Conservation (phyloP, 2,329 filamentous ascomycete species). For the Venturia nashicola region DNA sequence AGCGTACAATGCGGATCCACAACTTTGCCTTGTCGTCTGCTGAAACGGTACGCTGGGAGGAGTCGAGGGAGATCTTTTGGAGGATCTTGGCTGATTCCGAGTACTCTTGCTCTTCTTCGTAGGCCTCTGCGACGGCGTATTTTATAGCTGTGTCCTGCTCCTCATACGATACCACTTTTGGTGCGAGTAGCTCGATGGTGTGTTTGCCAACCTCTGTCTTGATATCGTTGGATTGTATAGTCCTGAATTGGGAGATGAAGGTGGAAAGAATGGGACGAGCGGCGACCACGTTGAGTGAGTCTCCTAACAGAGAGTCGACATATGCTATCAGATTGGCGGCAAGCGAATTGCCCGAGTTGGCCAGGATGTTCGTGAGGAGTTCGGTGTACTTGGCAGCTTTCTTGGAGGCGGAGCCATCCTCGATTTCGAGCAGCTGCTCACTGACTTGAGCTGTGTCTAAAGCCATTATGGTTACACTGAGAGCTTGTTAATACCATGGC, state of each 20-base stretch:
- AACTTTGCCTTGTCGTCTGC: conserved; percentile 71
- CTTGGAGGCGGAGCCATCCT: conserved; percentile 33
- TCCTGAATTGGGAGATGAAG: conserved; percentile 52
- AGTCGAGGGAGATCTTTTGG: conserved; percentile 77
- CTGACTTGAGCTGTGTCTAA: conserved; percentile 27
- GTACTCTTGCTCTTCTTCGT: conserved; percentile 75
- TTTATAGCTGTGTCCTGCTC: conserved; percentile 74
- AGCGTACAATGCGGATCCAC: conserved; percentile 89
- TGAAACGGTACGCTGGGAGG: conserved; percentile 70
- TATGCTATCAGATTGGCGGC: conserved; percentile 55
- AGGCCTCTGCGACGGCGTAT: conserved; percentile 68
- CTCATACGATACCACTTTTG: conserved; percentile 63
- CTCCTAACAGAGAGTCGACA: conserved; percentile 53
- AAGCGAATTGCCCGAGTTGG: conserved; percentile 32
- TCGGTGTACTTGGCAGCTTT: conserved; percentile 45
- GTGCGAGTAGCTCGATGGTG: conserved; percentile 54
- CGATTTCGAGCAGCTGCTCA: conserved; percentile 36
- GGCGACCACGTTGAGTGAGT: conserved; percentile 63
- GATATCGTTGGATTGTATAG: conserved; percentile 48
- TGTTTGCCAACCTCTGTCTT: conserved; percentile 66
- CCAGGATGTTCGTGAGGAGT: conserved; percentile 44
- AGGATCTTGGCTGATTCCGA: conserved; percentile 64
- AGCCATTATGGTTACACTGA: conserved; percentile 32
- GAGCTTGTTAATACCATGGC: too few relatives aligned
- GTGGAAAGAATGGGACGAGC: conserved; percentile 56